phyloP scores from a whole-genome alignment of 2,329 filamentous ascomycete genomes.

The Sporothrix pseudoabietina region DNA sequence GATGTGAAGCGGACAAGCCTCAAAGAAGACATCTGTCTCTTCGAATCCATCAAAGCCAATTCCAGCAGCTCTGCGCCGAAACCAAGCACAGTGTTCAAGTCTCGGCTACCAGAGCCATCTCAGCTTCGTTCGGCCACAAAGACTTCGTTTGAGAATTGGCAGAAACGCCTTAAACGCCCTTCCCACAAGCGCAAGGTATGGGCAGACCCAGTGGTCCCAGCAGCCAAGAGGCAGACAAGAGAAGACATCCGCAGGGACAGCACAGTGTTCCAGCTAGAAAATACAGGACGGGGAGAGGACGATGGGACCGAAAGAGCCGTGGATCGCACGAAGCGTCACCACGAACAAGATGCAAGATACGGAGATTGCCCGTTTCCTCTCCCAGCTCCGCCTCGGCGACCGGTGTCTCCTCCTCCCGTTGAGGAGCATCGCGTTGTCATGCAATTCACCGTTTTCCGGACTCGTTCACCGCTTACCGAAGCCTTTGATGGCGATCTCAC shows the following conservation, averaged over 20 bases:
- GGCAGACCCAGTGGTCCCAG: background rate
- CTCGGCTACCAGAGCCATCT: slow-evolving; percentile 8
- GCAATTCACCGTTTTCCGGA: slow-evolving; percentile 33
- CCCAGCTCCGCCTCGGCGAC: background rate
- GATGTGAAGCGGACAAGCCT: background rate
- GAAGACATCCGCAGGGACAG: background rate
- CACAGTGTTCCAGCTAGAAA: background rate
- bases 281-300: background rate
- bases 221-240: background rate
- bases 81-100: background rate
- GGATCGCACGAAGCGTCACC: background rate
- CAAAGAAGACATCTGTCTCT: slow-evolving; percentile 14
- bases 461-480: slow-evolving; percentile 9
- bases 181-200: slow-evolving; percentile 5
- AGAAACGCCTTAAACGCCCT: background rate
- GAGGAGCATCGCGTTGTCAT: slow-evolving; percentile 24
- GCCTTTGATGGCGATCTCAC: background rate
- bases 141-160: background rate
- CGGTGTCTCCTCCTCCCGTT: background rate
- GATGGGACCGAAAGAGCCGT: background rate
- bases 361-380: background rate
- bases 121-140: slow-evolving; percentile 20
- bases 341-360: background rate
- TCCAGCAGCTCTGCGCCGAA: background rate
- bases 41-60: slow-evolving; percentile 20